Evolutionary conservation across 2,329 filamentous ascomycete genomes (phyloP).

Genomic region (Chaetomiaceae sp.): DNA sequence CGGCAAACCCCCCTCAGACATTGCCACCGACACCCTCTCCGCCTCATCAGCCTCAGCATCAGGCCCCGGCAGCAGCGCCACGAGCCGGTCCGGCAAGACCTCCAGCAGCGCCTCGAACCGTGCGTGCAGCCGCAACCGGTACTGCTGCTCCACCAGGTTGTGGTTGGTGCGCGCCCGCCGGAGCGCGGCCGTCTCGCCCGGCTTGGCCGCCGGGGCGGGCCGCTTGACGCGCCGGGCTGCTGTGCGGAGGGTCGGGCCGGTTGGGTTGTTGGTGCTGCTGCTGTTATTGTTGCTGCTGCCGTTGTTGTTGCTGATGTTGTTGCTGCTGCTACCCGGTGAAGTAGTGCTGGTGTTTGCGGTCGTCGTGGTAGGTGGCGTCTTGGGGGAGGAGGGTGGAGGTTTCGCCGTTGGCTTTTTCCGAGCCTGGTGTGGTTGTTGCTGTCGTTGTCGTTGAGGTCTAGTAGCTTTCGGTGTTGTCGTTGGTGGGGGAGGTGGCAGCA

Average conservation of each 20-base stretch:
- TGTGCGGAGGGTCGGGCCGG: constrained; percentile 16
- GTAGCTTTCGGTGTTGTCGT: too few relatives aligned
- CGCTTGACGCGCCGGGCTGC: constrained; percentile 18
- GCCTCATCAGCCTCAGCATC: neutral
- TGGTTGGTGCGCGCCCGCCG: constrained; percentile 21
- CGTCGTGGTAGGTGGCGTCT: neutral
- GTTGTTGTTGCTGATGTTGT: neutral
- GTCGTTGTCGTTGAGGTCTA: too few relatives aligned
- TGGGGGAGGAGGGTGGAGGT: neutral
- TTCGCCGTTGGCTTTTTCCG: too few relatives aligned
- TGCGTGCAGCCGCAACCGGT: constrained; percentile 22
- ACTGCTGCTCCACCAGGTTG: constrained; percentile 25
- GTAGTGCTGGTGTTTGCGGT: too few relatives aligned
- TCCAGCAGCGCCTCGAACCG: constrained; percentile 22
- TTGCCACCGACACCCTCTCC: neutral
- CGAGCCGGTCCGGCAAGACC: constrained; percentile 7
- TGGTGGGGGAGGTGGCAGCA: too few relatives aligned
- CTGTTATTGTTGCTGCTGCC: neutral
- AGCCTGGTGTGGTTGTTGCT: too few relatives aligned
- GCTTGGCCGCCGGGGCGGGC: constrained; percentile 7
- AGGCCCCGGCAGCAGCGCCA: neutral
- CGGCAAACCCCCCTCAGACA: neutral
- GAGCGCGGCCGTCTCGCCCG: constrained; percentile 20
- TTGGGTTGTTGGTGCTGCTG: neutral
- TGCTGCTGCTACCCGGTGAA: too few relatives aligned